Conservation (phyloP, 306 rosid species). For the Heteromeles arbutifolia region DNA sequence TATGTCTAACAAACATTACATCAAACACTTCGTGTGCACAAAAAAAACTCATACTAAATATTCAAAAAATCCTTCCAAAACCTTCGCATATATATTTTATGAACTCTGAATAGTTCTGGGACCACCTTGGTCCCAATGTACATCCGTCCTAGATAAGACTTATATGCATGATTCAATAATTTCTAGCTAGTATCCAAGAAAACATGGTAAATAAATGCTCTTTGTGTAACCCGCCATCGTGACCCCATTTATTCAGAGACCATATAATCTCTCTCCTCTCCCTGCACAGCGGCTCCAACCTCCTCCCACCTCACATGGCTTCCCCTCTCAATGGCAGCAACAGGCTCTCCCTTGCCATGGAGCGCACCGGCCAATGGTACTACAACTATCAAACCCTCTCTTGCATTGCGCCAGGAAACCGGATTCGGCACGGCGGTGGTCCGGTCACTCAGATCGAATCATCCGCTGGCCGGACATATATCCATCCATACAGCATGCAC, state of each 20-base stretch:
- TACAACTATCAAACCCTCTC: neutral
- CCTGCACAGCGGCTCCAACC: neutral
- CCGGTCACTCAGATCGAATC: too few species aligned
- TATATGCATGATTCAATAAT: neutral
- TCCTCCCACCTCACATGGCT: constrained; percentile 37
- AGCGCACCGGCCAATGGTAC: constrained; percentile 88
- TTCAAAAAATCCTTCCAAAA: too few species aligned
- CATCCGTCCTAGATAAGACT: neutral
- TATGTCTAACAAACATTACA: too few species aligned
- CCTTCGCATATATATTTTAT: too few species aligned
- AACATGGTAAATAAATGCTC: neutral
- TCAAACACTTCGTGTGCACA: too few species aligned
- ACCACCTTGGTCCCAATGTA: too few species aligned
- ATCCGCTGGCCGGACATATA: neutral
- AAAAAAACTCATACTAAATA: too few species aligned
- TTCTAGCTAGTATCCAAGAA: neutral
- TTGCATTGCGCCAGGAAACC: neutral
- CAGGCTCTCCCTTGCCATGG: constrained; percentile 70
- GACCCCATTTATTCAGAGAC: neutral
- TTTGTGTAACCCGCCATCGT: neutral
- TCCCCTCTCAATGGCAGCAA: constrained; percentile 20
- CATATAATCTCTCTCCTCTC: neutral
- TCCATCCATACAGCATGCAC: neutral
- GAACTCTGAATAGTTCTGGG: fast-evolving
- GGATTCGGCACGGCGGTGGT: neutral